phyloP scores from a whole-genome alignment of 2,329 filamentous ascomycete genomes.

The Ceratocystis destructans region DNA sequence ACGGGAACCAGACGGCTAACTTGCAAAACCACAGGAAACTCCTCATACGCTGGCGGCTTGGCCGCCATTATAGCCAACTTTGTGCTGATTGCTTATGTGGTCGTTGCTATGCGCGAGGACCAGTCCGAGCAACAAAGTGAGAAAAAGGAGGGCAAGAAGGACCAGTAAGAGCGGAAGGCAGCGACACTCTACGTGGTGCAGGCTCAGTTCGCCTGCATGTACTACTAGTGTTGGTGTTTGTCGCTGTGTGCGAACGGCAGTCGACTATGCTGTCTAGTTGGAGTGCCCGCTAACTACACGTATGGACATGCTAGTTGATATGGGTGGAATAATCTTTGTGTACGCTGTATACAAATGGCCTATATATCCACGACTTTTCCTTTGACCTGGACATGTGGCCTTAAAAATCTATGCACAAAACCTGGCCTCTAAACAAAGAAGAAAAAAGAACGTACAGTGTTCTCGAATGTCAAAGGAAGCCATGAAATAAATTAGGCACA shows the following conservation, averaged over 20 bases:
- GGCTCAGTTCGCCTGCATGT: too few species aligned
- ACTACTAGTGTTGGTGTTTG: too few species aligned
- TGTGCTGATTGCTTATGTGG: slow-evolving; percentile 76
- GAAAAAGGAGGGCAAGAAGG: slow-evolving; percentile 37
- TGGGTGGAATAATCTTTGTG: too few species aligned
- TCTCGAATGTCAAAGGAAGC: not conserved
- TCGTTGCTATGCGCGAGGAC: slow-evolving; percentile 87
- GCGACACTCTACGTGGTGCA: too few species aligned
- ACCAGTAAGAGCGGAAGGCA: slow-evolving; percentile 26
- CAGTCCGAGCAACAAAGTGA: slow-evolving; percentile 35
- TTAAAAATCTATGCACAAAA: not conserved
- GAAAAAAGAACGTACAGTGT: not conserved
- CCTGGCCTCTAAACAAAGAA: not conserved
- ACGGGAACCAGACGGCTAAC: not conserved
- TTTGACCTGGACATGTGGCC: not conserved
- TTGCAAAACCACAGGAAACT: slow-evolving; percentile 50
- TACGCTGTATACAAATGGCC: too few species aligned
- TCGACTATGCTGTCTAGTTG: too few species aligned
- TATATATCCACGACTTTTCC: not conserved
- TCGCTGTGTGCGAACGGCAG: too few species aligned
- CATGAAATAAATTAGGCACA: not conserved
- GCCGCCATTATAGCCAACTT: slow-evolving; percentile 86
- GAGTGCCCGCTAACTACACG: not conserved
- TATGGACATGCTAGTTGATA: not conserved
- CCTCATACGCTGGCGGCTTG: slow-evolving; percentile 70